A percentile compares a stretch with the other conserved stretches of the same genome.
Conservation (phyloP, 2,329 filamentous ascomycete species). For the Fusarium sublunatum region DNA sequence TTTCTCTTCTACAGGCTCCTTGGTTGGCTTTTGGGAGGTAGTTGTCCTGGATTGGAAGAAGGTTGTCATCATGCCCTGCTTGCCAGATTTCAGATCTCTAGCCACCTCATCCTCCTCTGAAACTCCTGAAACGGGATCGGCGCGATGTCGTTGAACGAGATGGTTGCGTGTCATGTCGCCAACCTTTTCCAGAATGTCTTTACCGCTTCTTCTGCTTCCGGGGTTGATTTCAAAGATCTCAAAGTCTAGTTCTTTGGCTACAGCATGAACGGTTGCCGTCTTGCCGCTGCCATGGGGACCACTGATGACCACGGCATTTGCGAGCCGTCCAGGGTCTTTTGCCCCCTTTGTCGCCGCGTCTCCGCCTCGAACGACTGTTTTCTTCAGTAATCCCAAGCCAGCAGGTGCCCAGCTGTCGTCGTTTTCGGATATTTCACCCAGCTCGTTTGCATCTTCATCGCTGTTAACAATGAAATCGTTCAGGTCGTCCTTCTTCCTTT, state of each 20-base stretch:
- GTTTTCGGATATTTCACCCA: slow-evolving; percentile 74
- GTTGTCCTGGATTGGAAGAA: slow-evolving; percentile 76
- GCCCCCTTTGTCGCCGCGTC: slow-evolving; percentile 50
- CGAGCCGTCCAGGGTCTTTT: slow-evolving; percentile 62
- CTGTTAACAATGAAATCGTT: slow-evolving; percentile 84
- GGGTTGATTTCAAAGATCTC: slow-evolving; percentile 96
- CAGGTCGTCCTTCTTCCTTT: slow-evolving; percentile 77
- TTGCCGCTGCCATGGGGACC: slow-evolving; percentile 93
- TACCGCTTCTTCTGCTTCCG: slow-evolving; percentile 83
- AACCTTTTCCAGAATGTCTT: slow-evolving; percentile 89
- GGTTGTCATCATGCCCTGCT: slow-evolving; percentile 81
- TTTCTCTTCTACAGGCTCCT: slow-evolving; percentile 45
- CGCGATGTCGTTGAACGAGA: slow-evolving; percentile 71
- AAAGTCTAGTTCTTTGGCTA: slow-evolving; percentile 90
- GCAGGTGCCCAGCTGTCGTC: slow-evolving; percentile 62
- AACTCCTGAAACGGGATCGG: slow-evolving; percentile 46
- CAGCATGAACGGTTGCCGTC: slow-evolving; percentile 90
- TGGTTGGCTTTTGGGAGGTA: slow-evolving; percentile 42
- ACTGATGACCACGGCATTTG: slow-evolving; percentile 87
- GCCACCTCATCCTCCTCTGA: slow-evolving; percentile 48
- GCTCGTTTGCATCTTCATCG: slow-evolving; percentile 76
- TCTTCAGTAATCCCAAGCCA: slow-evolving; percentile 56
- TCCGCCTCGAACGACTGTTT: slow-evolving; percentile 64
- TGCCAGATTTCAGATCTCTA: slow-evolving; percentile 71
- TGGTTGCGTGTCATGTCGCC: slow-evolving; percentile 98